Evolutionary conservation across 1,284 basidiomycete species (phyloP).

Genomic region (Stygiomarasmius scandens): DNA sequence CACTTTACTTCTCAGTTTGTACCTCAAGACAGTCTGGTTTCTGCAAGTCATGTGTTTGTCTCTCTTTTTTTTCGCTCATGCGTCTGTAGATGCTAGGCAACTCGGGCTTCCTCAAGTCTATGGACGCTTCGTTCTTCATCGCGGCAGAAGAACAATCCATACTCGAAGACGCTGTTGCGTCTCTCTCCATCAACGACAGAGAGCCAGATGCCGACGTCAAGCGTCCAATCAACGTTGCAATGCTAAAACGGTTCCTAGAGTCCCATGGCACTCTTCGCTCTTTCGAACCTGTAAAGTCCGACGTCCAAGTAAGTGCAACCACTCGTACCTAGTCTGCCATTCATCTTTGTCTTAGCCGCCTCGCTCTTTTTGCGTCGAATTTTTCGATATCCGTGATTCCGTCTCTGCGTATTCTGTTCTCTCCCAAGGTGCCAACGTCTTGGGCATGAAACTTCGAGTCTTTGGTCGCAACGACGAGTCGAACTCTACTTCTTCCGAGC

Average conservation of each 20-base stretch:
- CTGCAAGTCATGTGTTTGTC: constrained; percentile 7
- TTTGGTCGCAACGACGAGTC: constrained; percentile 25
- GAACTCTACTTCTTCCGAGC: background rate
- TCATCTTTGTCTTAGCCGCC: constrained; percentile 3
- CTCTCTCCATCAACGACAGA: background rate
- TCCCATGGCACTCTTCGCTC: constrained; percentile 37
- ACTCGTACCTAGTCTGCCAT: constrained; percentile 8
- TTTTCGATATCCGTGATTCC: constrained; percentile 61
- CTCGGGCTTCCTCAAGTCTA: constrained; percentile 32
- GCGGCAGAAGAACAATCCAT: background rate
- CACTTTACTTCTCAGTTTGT: constrained; percentile 40
- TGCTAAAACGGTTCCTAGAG: constrained; percentile 35
- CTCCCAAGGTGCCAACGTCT: constrained; percentile 40
- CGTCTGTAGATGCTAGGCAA: constrained; percentile 36
- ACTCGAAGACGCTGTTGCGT: background rate
- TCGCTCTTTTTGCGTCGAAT: constrained; percentile 61
- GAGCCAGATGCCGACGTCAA: background rate
- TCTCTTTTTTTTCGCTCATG: background rate
- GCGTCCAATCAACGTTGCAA: constrained; percentile 25
- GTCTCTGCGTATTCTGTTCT: constrained; percentile 45
- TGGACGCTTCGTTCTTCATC: constrained; percentile 9
- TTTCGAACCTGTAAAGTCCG: constrained; percentile 25
- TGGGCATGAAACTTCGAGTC: constrained; percentile 45
- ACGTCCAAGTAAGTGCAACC: constrained; percentile 22
- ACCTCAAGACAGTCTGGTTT: no score